Evolutionary conservation across 1,284 basidiomycete genomes (phyloP), one percentile per base, ranked within the genome.

Genomic region (Quambalaria eucalypti): DNA sequence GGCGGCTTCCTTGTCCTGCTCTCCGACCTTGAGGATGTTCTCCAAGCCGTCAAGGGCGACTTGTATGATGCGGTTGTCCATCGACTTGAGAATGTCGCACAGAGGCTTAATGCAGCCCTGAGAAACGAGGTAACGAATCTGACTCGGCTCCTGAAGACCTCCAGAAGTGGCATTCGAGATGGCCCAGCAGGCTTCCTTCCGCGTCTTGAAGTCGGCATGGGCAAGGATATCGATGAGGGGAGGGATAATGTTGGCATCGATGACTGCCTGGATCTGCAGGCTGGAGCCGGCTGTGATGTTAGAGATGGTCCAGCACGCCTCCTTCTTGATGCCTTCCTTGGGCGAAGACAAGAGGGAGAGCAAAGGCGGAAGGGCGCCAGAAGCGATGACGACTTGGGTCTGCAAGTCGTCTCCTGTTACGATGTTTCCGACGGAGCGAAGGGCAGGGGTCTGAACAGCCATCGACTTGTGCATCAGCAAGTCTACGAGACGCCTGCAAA

Each of bases 41-140:
- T 99, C 95, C 50, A 99, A 82, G 55, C 95, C 95, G 76, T 99
- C 93, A 44, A 99, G 84, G n/a, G 81, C 81, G 23, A 95, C 90
- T 79, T 98, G 95, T 69, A 99, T 99, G 72, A 98, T 96, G 81
- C 98, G 98, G 84, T 98, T 98, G 80, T 99, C 95, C 88, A 97
- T 92, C 80, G 90, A 92, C 46, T 85, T 87, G 54, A 99, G 82
- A 44, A 99, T 80, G 73, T 98, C 93, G 76, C 95, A 98, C 52
- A 99, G 82, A 23, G 95, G 95, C 79, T 96, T 96, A 80, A 98
- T 96, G 81, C 92, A 96, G 44, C 95, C 95, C 77, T 98, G 93
- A 28, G 84, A 82, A 60, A 99, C 95, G 56, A 99, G 87, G 79
- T 98, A 99, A 54, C 95, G 88, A 71, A 99, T 98, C 79, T 98